Evolutionary conservation across 257 asterid species (phyloP), one percentile per base, ranked within the genome.

Genomic region (Apocynum venetum): DNA sequence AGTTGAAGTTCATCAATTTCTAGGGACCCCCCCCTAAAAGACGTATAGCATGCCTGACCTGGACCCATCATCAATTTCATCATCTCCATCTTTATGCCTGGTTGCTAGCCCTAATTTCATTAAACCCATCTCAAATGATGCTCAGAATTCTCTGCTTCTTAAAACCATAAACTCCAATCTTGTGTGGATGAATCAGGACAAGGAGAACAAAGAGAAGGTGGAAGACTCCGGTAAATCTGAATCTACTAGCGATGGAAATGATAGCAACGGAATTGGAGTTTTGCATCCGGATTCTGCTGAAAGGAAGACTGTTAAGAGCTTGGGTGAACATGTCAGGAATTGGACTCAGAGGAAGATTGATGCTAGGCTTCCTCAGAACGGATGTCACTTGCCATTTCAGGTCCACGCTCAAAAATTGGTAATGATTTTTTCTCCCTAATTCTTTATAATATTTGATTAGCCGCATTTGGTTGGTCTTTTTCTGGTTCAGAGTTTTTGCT

Each of bases 401-500:
- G 77, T 48, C 52, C 86, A 88, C 44, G 96, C 93, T 63, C 92
- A 95, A 1, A 88, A 82, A 84, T 75, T 64, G 91, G 98, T 93
- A 83, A 69, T 20, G 47, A 19, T 20, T 20, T 20, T 57, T 57
- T 14, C 5, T 0, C 31, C n/a, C 6, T 55, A 14, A 13, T 14
- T 17, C 13, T 55, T 55, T 55, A 3, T 53, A 20, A 5, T 55
- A 15, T 55, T 25, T 17, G 17, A 57, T 56, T 19, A 19, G 63
- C 31, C 11, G 0, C 35, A 20, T 56, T 20, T 19, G 11, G 46
- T 0, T 47, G 40, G 14, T 69, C 60, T 0, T 14, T 43, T 35
- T 75, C 49, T 61, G 46, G 35, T 63, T 73, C 1, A 31, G 11
- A 6, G 43, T 6, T 36, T 73, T 57, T 59, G 15, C 1, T 44